Evolutionary conservation across 805 yeast species (phyloP).

Genomic region (Wickerhamiella musiphila): DNA sequence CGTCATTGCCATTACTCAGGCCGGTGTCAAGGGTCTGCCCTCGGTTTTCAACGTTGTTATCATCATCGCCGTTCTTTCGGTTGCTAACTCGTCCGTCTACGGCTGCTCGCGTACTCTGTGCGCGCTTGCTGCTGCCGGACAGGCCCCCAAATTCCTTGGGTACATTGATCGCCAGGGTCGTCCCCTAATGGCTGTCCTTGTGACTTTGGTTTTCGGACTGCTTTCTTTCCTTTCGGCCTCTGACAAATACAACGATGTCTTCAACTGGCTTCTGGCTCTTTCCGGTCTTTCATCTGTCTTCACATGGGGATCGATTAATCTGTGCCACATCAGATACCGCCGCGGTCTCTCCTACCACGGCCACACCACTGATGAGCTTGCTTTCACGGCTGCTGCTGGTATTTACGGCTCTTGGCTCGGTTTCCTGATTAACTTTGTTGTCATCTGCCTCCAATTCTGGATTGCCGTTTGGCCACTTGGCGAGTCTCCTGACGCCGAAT

Average conservation of each 20-base stretch:
- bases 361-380: slow-evolving; percentile 38
- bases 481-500: slow-evolving; percentile 19
- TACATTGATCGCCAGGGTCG: slow-evolving; percentile 53
- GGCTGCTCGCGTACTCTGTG: slow-evolving; percentile 51
- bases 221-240: slow-evolving; percentile 43
- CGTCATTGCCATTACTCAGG: slow-evolving; percentile 49
- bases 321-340: slow-evolving; percentile 47
- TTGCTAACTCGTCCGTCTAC: slow-evolving; percentile 56
- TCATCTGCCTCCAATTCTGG: slow-evolving; percentile 52
- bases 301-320: slow-evolving; percentile 45
- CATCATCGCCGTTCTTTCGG: slow-evolving; percentile 48
- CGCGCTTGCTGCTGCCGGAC: slow-evolving; percentile 45
- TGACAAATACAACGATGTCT: slow-evolving; percentile 33
- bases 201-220: slow-evolving; percentile 37
- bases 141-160: slow-evolving; percentile 39
- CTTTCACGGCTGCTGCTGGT: slow-evolving; percentile 43
- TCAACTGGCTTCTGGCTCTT: slow-evolving; percentile 46
- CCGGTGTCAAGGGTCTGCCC: slow-evolving; percentile 49
- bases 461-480: slow-evolving; percentile 41
- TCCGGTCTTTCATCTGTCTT: slow-evolving; percentile 47
- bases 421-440: slow-evolving; percentile 30
- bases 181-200: slow-evolving; percentile 39
- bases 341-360: slow-evolving; percentile 36
- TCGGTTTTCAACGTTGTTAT: slow-evolving; percentile 53
- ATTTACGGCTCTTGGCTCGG: slow-evolving; percentile 43